phyloP scores from a whole-genome alignment of 78 protist species.

The Bodo saltans region DNA sequence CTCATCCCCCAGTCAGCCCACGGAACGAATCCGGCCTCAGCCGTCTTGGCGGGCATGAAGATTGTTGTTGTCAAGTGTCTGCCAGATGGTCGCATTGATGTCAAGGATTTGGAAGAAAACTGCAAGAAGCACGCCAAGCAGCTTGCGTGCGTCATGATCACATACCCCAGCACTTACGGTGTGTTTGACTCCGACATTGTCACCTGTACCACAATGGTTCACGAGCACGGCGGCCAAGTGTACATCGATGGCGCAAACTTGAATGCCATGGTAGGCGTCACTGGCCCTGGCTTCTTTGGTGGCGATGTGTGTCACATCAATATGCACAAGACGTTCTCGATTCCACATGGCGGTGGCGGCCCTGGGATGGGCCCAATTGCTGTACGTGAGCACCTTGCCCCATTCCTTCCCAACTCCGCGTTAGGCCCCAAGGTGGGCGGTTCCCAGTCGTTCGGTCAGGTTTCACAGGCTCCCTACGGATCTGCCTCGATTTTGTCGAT shows the following conservation, averaged over 20 bases:
- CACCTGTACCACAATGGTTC: conserved; percentile 71
- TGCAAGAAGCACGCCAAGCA: conserved; percentile 73
- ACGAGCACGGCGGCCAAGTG: conserved; percentile 88
- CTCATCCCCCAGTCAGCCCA: conserved; percentile 94
- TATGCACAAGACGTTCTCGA: conserved; percentile 97
- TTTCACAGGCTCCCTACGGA: conserved; percentile 88
- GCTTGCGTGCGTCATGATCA: conserved; percentile 84
- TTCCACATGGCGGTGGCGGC: conserved; percentile 99
- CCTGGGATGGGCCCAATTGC: conserved; percentile 98
- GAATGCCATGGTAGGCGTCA: conserved; percentile 91
- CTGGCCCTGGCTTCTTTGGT: conserved; percentile 89
- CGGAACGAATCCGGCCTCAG: conserved; percentile 98
- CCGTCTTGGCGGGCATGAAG: conserved; percentile 80
- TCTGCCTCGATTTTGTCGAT: conserved; percentile 84
- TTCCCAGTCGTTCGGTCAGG: conserved; percentile 29
- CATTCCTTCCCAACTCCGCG: conserved; percentile 62
- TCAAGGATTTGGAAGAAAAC: conserved; percentile 52
- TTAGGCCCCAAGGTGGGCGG: neutral
- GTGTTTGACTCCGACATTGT: conserved; percentile 84
- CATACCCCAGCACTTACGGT: conserved; percentile 98
- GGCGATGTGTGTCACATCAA: conserved; percentile 97
- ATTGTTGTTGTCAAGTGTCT: conserved; percentile 61
- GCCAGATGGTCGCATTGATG: conserved; percentile 77
- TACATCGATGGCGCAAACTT: conserved; percentile 98
- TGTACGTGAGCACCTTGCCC: conserved; percentile 67